Evolutionary conservation across 2,329 filamentous ascomycete species (phyloP).

Genomic region (Arthroderma sp.): DNA sequence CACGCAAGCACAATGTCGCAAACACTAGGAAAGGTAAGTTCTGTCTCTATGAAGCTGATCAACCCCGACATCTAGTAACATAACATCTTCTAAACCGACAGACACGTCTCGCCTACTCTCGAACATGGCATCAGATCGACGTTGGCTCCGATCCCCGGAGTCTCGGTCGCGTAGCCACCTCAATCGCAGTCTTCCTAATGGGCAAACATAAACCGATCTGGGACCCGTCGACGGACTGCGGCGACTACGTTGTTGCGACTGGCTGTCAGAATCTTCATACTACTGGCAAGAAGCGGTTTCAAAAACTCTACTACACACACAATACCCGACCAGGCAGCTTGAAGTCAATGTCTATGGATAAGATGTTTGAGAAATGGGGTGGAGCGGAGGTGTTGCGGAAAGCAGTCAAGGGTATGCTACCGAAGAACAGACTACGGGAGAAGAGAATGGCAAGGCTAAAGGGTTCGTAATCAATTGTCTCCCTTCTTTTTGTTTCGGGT

Average conservation of each 20-base stretch:
- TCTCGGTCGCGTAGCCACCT: constrained; percentile 78
- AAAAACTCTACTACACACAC: constrained; percentile 94
- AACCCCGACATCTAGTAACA: background rate
- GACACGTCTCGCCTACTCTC: constrained; percentile 93
- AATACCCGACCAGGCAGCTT: constrained; percentile 80
- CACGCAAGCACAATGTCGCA: background rate
- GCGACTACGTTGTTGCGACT: constrained; percentile 93
- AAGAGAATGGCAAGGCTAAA: constrained; percentile 79
- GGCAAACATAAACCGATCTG: constrained; percentile 98
- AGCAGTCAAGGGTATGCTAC: constrained; percentile 92
- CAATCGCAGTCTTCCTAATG: constrained; percentile 81
- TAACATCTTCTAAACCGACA: constrained; percentile 25
- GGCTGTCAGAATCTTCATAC: constrained; percentile 76
- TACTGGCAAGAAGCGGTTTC: constrained; percentile 81
- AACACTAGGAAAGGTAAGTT: constrained; percentile 3
- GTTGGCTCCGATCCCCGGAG: constrained; percentile 56
- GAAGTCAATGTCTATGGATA: constrained; percentile 84
- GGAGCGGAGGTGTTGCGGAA: constrained; percentile 81
- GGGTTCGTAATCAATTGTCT: constrained; percentile 33
- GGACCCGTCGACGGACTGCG: constrained; percentile 94
- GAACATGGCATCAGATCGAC: constrained; percentile 88
- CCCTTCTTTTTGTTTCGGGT: background rate
- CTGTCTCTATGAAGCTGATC: too few relatives aligned
- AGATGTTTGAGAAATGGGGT: constrained; percentile 85
- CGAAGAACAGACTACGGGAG: constrained; percentile 87